Evolutionary conservation across 331 rosid genomes (phyloP).

Genomic region (Cucumis variabilis): DNA sequence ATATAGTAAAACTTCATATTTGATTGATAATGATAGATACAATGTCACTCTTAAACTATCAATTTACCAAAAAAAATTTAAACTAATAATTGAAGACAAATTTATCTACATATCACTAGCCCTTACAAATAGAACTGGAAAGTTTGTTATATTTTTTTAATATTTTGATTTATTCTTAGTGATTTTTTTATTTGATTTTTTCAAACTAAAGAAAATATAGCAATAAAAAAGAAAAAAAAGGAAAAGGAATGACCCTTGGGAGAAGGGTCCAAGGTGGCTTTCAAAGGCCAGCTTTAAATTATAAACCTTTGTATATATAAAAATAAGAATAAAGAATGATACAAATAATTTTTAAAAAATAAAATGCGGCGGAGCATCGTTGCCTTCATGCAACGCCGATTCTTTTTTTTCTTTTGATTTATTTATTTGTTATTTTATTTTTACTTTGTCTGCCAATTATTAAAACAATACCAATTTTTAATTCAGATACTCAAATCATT

Average conservation of each 20-base stretch:
- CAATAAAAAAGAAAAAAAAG: neutral
- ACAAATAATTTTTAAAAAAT: too few species aligned
- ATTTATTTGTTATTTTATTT: neutral
- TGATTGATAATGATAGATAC: too few species aligned
- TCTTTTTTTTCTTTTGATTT: neutral
- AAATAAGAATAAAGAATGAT: neutral
- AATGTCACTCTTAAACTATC: too few species aligned
- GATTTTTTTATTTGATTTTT: too few species aligned
- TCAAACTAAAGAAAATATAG: too few species aligned
- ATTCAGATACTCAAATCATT: neutral
- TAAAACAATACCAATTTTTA: neutral
- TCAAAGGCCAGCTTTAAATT: constrained; percentile 4
- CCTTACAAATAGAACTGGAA: too few species aligned
- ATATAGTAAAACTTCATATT: too few species aligned
- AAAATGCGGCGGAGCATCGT: constrained; percentile 8
- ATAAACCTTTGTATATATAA: neutral
- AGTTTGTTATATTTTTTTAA: too few species aligned
- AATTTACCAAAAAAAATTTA: too few species aligned
- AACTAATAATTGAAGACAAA: too few species aligned
- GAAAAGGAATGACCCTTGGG: neutral
- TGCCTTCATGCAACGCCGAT: neutral
- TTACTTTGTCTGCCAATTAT: neutral
- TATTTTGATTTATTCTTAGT: too few species aligned
- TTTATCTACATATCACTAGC: too few species aligned
- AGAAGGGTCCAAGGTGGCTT: neutral